A percentile compares a stretch with the other conserved stretches of the same genome.
Evolutionary conservation across 768 basidiomycete species (phyloP).

Genomic region (Hebeloma cylindrosporum): DNA sequence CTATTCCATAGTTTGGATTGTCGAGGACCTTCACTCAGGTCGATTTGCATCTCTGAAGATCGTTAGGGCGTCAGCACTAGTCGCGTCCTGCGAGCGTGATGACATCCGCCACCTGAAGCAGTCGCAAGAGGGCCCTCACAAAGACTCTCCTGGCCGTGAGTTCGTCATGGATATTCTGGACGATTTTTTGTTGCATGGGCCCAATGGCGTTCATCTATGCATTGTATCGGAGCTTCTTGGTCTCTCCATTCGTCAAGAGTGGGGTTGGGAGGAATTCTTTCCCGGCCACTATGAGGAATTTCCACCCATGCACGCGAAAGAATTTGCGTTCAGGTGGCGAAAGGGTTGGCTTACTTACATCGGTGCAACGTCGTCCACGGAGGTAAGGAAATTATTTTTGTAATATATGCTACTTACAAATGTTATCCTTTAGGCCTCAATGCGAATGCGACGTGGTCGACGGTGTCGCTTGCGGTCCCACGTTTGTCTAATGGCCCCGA

Average conservation of each 20-base stretch:
- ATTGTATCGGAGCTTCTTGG: conserved; percentile 9
- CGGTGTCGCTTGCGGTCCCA: too few relatives aligned
- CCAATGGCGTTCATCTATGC: conserved; percentile 13
- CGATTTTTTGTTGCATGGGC: conserved; percentile 8
- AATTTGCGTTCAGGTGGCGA: not conserved
- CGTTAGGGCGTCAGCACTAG: not conserved
- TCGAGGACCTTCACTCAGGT: not conserved
- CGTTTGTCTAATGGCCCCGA: too few relatives aligned
- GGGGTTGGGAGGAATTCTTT: not conserved
- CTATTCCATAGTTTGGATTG: conserved; percentile 18
- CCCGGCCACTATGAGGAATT: too few relatives aligned
- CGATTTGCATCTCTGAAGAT: not conserved
- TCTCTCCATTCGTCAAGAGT: not conserved
- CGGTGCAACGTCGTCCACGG: not conserved
- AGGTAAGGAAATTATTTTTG: not conserved
- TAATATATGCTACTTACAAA: not conserved
- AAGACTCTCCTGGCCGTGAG: not conserved
- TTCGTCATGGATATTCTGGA: conserved; percentile 8
- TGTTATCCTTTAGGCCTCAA: too few relatives aligned
- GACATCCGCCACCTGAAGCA: not conserved
- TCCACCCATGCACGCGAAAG: not conserved
- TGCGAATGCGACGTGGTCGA: too few relatives aligned
- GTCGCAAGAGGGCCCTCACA: not conserved
- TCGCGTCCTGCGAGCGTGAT: not conserved
- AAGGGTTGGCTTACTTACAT: not conserved